These are phyloP conservation scores for Mycena capillaripes DNA, from an alignment of 768 basidiomycete species.

Conservation along the genomic window DNA sequence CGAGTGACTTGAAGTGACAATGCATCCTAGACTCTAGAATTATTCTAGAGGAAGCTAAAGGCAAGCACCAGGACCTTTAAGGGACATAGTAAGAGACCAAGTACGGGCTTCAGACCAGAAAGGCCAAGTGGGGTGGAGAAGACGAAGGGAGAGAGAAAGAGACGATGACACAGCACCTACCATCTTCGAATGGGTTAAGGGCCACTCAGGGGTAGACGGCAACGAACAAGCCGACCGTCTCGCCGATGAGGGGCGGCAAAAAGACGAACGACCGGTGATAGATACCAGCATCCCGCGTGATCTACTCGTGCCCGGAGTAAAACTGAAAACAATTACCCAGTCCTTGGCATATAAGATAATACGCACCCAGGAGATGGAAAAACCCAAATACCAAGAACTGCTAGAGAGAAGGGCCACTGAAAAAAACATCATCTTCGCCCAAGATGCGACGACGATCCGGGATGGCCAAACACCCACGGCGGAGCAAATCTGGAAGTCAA, in stretches of 20 bases:
- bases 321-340: neutral
- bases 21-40: too few species aligned
- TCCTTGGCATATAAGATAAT: neutral
- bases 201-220: neutral
- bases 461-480: neutral
- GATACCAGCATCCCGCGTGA: too few species aligned
- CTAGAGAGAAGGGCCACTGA: too few species aligned
- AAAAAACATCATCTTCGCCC: too few species aligned
- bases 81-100: too few species aligned
- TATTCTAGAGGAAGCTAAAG: too few species aligned
- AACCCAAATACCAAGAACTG: too few species aligned
- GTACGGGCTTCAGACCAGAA: too few species aligned
- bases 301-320: neutral
- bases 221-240: neutral
- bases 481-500: conserved; percentile 11
- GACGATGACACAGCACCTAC: neutral
- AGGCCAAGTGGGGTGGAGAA: too few species aligned
- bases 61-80: too few species aligned
- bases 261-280: neutral
- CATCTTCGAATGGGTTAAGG: neutral
- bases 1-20: too few species aligned
- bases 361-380: neutral
- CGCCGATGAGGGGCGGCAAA: neutral
- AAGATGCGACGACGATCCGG: neutral
- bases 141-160: too few species aligned